Percentiles rank a stretch among this genome's conserved stretches.
phyloP scores from a whole-genome alignment of 192 early-diverging fungal species.

The Entomortierella lignicola region DNA sequence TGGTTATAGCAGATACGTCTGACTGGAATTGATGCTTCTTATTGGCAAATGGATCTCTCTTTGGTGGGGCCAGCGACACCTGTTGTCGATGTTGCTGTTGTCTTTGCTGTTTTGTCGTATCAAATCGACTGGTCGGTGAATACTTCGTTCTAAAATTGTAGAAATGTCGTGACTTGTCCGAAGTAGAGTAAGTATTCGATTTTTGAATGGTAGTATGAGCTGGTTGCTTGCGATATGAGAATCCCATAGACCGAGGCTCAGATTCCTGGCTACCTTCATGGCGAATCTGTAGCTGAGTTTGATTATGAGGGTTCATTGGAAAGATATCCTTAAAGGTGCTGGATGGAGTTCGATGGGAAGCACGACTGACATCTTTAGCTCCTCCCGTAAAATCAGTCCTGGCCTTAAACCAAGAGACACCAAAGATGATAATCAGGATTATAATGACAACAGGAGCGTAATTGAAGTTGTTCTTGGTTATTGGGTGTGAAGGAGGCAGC shows the following conservation, averaged over 20 bases:
- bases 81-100: background rate
- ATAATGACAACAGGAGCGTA: conserved; percentile 27
- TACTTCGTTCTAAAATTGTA: too few species aligned
- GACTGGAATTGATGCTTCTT: background rate
- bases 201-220: background rate
- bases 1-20: too few species aligned
- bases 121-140: background rate
- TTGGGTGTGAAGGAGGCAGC: conserved; percentile 18
- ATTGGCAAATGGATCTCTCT: background rate
- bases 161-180: too few species aligned
- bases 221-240: background rate
- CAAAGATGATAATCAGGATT: conserved; percentile 3
- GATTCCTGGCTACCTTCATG: background rate
- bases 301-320: conserved; percentile 2
- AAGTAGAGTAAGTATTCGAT: too few species aligned
- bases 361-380: conserved; percentile 41
- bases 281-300: too few species aligned
- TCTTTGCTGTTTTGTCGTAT: too few species aligned
- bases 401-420: conserved; percentile 38
- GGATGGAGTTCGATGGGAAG: conserved; percentile 17
- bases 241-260: background rate
- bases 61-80: conserved; percentile 3
- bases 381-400: conserved; percentile 39
- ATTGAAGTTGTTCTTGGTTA: conserved; percentile 42
- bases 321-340: conserved; percentile 1